Percentiles rank a stretch among this genome's conserved stretches.
These are phyloP conservation scores for Lycium ferocissimum DNA, from an alignment of 257 asterid species.

Conservation along the genomic window DNA sequence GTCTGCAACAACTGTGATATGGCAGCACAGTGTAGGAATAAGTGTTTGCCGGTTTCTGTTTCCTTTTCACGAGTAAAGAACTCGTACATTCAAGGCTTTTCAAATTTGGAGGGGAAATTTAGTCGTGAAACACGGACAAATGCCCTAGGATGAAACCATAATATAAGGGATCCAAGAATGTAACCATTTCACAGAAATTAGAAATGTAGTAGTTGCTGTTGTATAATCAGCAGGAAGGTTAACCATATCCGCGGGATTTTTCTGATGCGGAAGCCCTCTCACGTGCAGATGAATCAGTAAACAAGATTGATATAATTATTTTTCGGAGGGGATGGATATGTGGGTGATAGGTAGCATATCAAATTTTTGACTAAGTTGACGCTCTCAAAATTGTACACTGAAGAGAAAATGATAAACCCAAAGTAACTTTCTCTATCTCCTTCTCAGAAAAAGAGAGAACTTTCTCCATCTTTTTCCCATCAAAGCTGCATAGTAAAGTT, in stretches of 20 bases:
- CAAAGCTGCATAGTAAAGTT: background rate
- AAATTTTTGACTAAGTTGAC: background rate
- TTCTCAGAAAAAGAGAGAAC: background rate
- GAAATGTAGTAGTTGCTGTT: background rate
- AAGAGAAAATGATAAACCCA: background rate
- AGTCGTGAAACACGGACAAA: background rate
- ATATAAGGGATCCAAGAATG: background rate
- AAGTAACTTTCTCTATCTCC: background rate
- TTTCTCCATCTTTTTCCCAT: background rate
- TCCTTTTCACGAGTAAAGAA: slow-evolving; percentile 2
- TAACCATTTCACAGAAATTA: background rate
- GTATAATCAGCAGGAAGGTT: background rate
- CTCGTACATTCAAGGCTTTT: background rate
- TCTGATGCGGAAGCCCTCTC: background rate
- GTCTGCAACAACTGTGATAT: background rate
- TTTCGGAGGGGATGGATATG: background rate
- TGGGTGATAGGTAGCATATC: background rate
- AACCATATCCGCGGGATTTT: background rate
- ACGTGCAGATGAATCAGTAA: background rate
- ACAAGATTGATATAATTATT: background rate
- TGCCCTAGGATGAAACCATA: background rate
- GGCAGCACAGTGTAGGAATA: background rate
- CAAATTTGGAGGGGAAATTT: background rate
- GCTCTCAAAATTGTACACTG: background rate
- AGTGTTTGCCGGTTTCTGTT: background rate